Evolutionary conservation across 129 eudicot species (phyloP), one percentile per base, ranked within the genome.

Genomic region (Helianthus tuberosus): DNA sequence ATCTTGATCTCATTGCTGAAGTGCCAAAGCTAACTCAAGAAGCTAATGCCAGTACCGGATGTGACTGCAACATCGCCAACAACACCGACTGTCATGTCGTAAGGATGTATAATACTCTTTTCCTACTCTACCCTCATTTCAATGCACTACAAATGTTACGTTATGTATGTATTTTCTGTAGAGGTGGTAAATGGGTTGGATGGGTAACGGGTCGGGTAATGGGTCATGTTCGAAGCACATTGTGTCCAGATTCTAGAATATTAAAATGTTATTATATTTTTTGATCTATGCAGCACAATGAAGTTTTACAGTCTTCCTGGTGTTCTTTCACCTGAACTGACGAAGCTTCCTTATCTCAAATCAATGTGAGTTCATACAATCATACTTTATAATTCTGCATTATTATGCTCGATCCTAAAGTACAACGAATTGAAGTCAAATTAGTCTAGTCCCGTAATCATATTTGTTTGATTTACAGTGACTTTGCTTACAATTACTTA

Each of bases 271-370:
- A 3, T 23, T 41, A 1, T 38, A 38, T 32, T 32, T 27, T 32
- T 32, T 32, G 36, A 32, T 32, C 36, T 25, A 58, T 88, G 86
- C 89, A 91, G 97, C 44, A 75, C 78, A 16, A 65, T 91, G 32
- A 91, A 91, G 80, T 71, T 86, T 81, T 78, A 73, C 55, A 86
- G 75, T 82, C 97, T 91, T 72, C 85, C 90, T 52, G 97, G 97
- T 15, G 62, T 86, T 59, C 97, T 91, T 68, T 91, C 97, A 57
- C 80, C 86, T 52, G 86, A 81, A 49, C 70, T 88, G 64, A 78
- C 67, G 71, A 84, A 80, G 71, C 92, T 91, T 57, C 92, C 85
- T 20, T 82, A 91, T 74, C 87, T 91, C 69, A 76, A 70, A 5
- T 69, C 69, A 25, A 66, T 91, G 97, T 91, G 87, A 82, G 87